These are phyloP conservation scores for Pythium aphanidermatum DNA, from an alignment of 352 stramenopile genomes.

Conservation along the genomic window DNA sequence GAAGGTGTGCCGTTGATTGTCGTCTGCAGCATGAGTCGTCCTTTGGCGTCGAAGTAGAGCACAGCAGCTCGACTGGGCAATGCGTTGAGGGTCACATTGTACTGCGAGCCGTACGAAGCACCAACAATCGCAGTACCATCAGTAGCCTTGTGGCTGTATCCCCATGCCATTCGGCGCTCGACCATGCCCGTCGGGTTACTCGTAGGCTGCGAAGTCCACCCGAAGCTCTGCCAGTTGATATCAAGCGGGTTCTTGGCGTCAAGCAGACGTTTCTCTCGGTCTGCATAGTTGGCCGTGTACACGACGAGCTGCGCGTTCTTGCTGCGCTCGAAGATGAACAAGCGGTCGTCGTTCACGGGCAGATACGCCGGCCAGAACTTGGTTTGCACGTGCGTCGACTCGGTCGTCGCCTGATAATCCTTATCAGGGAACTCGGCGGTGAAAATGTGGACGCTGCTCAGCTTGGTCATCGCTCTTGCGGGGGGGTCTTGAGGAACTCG, in stretches of 20 bases:
- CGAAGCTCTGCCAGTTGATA: constrained; percentile 82
- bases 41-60: constrained; percentile 54
- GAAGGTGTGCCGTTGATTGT: constrained; percentile 37
- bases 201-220: constrained; percentile 59
- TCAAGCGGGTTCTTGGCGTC: constrained; percentile 63
- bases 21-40: constrained; percentile 47
- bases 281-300: constrained; percentile 60
- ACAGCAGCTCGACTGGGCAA: constrained; percentile 43
- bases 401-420: constrained; percentile 59
- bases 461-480: background rate
- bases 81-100: constrained; percentile 58
- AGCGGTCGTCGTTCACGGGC: constrained; percentile 44
- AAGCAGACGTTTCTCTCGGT: constrained; percentile 39
- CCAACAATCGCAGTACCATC: background rate
- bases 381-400: constrained; percentile 48
- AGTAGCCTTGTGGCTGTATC: constrained; percentile 49
- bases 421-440: constrained; percentile 66
- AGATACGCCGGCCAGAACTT: constrained; percentile 68
- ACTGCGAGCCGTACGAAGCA: constrained; percentile 32
- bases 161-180: constrained; percentile 64
- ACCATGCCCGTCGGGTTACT: constrained; percentile 61
- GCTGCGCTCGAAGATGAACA: constrained; percentile 72
- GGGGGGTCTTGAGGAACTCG: too few species aligned
- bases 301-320: constrained; percentile 81
- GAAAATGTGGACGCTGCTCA: constrained; percentile 34